Evolutionary conservation across 441 rosid genomes (phyloP).

Genomic region (Flueggea neowawraea): DNA sequence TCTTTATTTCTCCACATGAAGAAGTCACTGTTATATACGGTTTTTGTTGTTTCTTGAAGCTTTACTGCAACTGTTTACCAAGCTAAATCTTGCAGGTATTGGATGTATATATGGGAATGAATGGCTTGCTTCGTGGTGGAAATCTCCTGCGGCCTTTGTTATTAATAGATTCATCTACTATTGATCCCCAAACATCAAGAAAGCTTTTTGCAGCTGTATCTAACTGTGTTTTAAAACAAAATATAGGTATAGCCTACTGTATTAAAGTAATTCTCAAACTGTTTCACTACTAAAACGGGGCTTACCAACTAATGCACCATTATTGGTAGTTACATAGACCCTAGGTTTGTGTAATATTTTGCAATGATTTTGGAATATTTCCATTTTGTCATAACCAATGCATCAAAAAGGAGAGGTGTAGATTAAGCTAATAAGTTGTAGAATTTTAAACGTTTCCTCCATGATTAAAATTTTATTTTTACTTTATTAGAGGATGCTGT

Average conservation of each 20-base stretch:
- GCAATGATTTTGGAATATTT: background rate
- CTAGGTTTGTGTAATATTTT: background rate
- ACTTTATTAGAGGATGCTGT: no score
- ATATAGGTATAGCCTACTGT: constrained; percentile 41
- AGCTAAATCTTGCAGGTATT: constrained; percentile 53
- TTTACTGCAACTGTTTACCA: background rate
- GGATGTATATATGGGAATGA: constrained; percentile 75
- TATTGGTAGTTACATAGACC: background rate
- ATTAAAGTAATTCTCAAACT: constrained; percentile 7
- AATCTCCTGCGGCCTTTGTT: constrained; percentile 53
- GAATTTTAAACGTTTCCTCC: no score
- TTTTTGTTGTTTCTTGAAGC: no score
- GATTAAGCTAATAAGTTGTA: no score
- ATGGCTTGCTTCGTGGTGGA: constrained; percentile 70
- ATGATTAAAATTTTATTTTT: no score
- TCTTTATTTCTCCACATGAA: no score
- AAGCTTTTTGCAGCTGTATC: constrained; percentile 61
- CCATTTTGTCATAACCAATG: background rate
- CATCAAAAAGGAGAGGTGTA: no score
- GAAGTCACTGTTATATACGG: no score
- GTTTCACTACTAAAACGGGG: background rate
- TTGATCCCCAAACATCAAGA: constrained; percentile 86
- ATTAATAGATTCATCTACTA: constrained; percentile 89
- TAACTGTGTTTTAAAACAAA: constrained; percentile 44
- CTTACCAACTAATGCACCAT: background rate